phyloP scores from a whole-genome alignment of 768 basidiomycete genomes.

The Phylloporus scabripes region DNA sequence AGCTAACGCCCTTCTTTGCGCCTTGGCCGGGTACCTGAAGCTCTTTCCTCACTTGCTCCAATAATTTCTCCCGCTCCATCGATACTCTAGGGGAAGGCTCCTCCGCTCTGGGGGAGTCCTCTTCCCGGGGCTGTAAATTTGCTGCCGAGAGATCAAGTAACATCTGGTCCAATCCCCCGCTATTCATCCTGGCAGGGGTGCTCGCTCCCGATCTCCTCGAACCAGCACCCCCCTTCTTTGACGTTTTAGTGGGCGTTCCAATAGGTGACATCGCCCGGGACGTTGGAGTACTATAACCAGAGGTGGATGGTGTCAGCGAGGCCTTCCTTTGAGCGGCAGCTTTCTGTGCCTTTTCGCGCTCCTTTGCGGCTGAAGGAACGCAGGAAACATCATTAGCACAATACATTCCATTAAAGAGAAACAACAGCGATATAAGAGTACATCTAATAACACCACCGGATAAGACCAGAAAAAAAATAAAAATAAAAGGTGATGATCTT shows the following conservation, averaged over 20 bases:
- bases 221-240: constrained; percentile 36
- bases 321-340: constrained; percentile 41
- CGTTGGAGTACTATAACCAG: constrained; percentile 35
- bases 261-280: constrained; percentile 42
- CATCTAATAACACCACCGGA: constrained; percentile 22
- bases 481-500: constrained; percentile 15
- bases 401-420: constrained; percentile 30
- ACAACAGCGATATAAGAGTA: constrained; percentile 25
- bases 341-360: constrained; percentile 72
- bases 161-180: constrained; percentile 44
- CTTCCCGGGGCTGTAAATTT: constrained; percentile 52
- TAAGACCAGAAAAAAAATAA: constrained; percentile 7
- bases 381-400: constrained; percentile 37
- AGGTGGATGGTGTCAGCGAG: constrained; percentile 29
- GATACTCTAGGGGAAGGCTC: constrained; percentile 58
- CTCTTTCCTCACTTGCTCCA: constrained; percentile 67
- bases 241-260: constrained; percentile 37
- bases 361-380: constrained; percentile 58
- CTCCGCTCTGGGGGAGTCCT: constrained; percentile 31
- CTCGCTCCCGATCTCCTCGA: constrained; percentile 37
- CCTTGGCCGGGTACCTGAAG: constrained; percentile 44
- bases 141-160: constrained; percentile 70
- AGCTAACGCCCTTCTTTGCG: constrained; percentile 66
- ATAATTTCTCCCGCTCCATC: constrained; percentile 71
- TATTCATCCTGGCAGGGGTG: constrained; percentile 35